phyloP scores from a whole-genome alignment of 2,329 filamentous ascomycete genomes.

The Tothia fuscella region DNA sequence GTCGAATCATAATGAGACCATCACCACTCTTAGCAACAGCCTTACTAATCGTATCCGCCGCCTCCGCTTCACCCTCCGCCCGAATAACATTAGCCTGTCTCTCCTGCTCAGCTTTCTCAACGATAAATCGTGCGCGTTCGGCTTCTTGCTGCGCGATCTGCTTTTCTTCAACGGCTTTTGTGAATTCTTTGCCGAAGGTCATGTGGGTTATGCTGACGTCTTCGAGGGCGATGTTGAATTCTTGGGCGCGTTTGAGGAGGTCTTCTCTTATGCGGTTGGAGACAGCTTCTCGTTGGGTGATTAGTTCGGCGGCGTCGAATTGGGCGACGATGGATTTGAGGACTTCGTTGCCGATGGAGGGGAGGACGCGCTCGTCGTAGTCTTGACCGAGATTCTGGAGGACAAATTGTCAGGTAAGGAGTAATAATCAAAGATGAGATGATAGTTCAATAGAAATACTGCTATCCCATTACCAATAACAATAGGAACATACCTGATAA shows the following conservation, averaged over 20 bases:
- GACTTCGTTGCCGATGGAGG: conserved; percentile 44
- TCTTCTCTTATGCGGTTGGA: conserved; percentile 88
- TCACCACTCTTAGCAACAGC: conserved; percentile 89
- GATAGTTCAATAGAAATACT: background rate
- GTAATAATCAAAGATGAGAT: background rate
- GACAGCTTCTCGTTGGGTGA: conserved; percentile 96
- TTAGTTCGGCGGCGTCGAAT: conserved; percentile 51
- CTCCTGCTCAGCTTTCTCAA: conserved; percentile 98
- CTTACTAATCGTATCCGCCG: conserved; percentile 86
- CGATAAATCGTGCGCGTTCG: conserved; percentile 92
- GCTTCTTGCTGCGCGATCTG: conserved; percentile 99
- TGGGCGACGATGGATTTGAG: conserved; percentile 43
- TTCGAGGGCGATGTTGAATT: conserved; percentile 98
- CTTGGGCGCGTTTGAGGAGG: conserved; percentile 78
- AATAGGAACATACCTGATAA: conserved; percentile 63
- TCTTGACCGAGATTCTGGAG: conserved; percentile 88
- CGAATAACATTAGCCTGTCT: conserved; percentile 96
- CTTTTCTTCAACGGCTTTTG: conserved; percentile 97
- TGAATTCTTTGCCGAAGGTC: conserved; percentile 99
- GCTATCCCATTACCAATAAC: too few relatives aligned
- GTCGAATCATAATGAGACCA: conserved; percentile 87
- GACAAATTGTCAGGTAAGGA: background rate
- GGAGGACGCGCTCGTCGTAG: conserved; percentile 64
- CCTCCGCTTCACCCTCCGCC: conserved; percentile 95
- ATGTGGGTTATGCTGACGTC: conserved; percentile 99